Base-by-base conservation (phyloP, 371 early-diverging fungal genomes). In the Lichtheimia ramosa region DNA sequence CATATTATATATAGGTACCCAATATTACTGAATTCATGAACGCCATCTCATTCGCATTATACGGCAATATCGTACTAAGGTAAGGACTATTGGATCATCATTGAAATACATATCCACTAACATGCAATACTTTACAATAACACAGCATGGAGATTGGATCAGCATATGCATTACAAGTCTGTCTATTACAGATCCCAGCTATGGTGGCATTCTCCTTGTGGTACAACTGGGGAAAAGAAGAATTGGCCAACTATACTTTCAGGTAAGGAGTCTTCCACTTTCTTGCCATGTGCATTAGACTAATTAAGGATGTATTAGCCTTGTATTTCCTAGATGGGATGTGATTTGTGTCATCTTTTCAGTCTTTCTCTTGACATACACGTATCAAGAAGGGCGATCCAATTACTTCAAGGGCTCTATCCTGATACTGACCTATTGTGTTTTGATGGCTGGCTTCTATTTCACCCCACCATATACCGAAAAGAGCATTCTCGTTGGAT, bases 351-450 rank as follows among this genome's bases (percentile, higher is more conserved):
- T 94, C 43, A 66, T 96, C 28, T 92, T 96, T 62, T 91, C 92
- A n/a, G 94, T 95, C 27, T 95, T 96, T 69, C 73, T 96, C 51
- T 69, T 92, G 57, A 90, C 89, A 5, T 95, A 95, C 63, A 90
- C 95, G 18, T 96, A 95, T 66, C 91, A 90, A 66, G 98, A 98
- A 78, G 97, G 97, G 56, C 96, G 92, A 71, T 81, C 90, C 56
- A 96, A 98, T 70, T 96, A 96, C 73, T 97, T 97, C 69, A 96
- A 98, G 76, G 97, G 97, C 27, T 81, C 92, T 6, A 94, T 98
- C 59, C 81, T 98, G 48, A 82, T 90, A 40, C 67, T 96, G 16
- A 89, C 90, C 46, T 98, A 98, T 71, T 66, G 78, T 27, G 89
- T 97, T 4, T 73, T 96, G 51, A 73, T 96, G 66, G 86, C 85